Base-by-base conservation (phyloP, 2,329 filamentous ascomycete species). In the Amylocarpus encephaloides region DNA sequence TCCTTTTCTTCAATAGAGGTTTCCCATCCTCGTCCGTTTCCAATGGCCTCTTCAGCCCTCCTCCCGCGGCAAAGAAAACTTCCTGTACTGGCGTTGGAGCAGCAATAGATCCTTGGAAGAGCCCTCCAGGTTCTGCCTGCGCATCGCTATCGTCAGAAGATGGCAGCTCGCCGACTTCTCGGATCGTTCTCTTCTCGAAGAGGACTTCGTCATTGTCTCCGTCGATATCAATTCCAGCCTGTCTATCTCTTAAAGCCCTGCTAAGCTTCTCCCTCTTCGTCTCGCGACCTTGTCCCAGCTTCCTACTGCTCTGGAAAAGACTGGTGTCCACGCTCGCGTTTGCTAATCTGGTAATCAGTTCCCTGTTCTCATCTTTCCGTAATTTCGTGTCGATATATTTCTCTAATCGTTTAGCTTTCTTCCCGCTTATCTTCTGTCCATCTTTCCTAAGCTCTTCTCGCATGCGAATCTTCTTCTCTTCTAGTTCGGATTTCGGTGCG, bases 361-460 rank as follows among this genome's bases (percentile, higher is more conserved):
- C 86, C 26, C 88, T 76, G 62, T 88, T 95, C 68, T 97, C 92
- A 65, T 98, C 93, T 68, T 95, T 96, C 68, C 84, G 87, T 41
- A 98, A 74, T 75, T 98, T 98, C 51, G 79, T 93, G 62, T 97
- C 91, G 57, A 85, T 82, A 64, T 84, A 85, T 63, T 85, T 85
- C 55, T 84, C 81, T 35, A 85, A 64, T 1, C 82, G 74, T 69
- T 85, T 84, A 5, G 80, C 78, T 65, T 85, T 85, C 63, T 85
- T 83, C 52, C 78, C 73, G 62, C 73, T 82, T 64, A 83, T 72
- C 61, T 82, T 82, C 40, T 65, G 61, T 1, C 73, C 75, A 46
- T 78, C 71, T 19, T 72, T 66, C 49, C 68, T 71, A 49, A 83
- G 63, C 55, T 82, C 74, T 18, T 75, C 73, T 52, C 76, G 78